Evolutionary conservation across 1,284 basidiomycete species (phyloP).

Genomic region (Rugosomyces carneus): DNA sequence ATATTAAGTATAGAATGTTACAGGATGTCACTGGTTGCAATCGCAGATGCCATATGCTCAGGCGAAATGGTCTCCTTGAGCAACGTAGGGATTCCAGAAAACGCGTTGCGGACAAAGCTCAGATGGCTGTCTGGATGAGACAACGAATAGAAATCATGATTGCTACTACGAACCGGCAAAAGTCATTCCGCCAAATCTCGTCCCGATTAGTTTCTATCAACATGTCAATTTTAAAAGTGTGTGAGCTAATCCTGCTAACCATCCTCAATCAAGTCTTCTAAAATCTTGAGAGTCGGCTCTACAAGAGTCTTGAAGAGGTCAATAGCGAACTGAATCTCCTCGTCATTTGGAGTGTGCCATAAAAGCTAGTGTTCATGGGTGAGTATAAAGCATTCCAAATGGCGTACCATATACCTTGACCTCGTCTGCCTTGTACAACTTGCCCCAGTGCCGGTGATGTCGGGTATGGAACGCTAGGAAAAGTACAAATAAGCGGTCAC

Average conservation of each 20-base stretch:
- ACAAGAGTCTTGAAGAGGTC: conserved; percentile 71
- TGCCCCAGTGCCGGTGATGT: conserved; percentile 79
- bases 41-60: conserved; percentile 35
- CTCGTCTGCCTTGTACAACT: conserved; percentile 54
- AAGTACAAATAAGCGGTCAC: not conserved
- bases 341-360: conserved; percentile 69
- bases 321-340: conserved; percentile 75
- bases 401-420: conserved; percentile 38
- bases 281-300: conserved; percentile 53
- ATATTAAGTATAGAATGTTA: conserved; percentile 25
- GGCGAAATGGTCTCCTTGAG: conserved; percentile 43
- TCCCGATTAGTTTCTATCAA: conserved; percentile 37
- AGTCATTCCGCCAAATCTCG: conserved; percentile 81
- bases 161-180: conserved; percentile 57
- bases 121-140: conserved; percentile 37
- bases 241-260: conserved; percentile 29
- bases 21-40: conserved; percentile 55
- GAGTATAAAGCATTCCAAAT: not conserved
- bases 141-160: not conserved
- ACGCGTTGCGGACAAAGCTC: conserved; percentile 61
- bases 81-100: conserved; percentile 62
- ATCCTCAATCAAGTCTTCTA: conserved; percentile 57
- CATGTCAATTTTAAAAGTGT: not conserved
- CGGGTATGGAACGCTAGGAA: conserved; percentile 60
- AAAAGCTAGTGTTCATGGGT: conserved; percentile 42